Percentiles rank a stretch among this genome's conserved stretches.
Evolutionary conservation across 345 rosid species (phyloP).

Genomic region (Rhodamnia rubescens): DNA sequence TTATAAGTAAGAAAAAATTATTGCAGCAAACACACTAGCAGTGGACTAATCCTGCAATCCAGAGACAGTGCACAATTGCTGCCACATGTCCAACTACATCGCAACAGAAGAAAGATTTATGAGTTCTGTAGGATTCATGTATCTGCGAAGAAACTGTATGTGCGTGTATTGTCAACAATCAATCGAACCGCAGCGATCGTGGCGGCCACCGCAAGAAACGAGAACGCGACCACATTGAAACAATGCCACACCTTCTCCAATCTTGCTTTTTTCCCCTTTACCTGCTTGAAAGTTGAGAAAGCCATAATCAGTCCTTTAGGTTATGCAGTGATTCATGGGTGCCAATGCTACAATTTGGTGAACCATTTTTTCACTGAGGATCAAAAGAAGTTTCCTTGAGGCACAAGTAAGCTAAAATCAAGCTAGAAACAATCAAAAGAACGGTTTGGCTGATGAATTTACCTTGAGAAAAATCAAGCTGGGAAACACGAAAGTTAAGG

Average conservation of each 20-base stretch:
- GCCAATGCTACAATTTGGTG: too few species aligned
- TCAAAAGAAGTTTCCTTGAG: too few species aligned
- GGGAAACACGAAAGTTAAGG: constrained; percentile 21
- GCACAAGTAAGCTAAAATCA: too few species aligned
- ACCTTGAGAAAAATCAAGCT: constrained; percentile 19
- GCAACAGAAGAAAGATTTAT: background rate
- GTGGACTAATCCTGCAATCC: background rate
- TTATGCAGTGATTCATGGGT: background rate
- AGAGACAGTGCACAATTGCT: background rate
- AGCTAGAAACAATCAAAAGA: too few species aligned
- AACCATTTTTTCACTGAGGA: too few species aligned
- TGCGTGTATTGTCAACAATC: constrained; percentile 2
- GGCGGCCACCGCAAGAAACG: constrained; percentile 6
- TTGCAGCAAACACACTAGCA: background rate
- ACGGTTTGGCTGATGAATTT: background rate
- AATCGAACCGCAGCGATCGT: constrained; percentile 7
- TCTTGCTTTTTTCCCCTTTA: constrained; percentile 10
- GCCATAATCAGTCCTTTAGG: background rate
- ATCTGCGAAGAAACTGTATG: constrained; percentile 15
- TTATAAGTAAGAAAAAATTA: background rate
- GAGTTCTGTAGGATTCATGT: background rate
- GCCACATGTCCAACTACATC: background rate
- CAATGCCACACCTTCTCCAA: constrained; percentile 14
- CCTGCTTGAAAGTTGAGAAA: background rate
- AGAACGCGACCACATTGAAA: constrained; percentile 9